phyloP scores from a whole-genome alignment of 805 yeast species.

The Yarrowia sp. region DNA sequence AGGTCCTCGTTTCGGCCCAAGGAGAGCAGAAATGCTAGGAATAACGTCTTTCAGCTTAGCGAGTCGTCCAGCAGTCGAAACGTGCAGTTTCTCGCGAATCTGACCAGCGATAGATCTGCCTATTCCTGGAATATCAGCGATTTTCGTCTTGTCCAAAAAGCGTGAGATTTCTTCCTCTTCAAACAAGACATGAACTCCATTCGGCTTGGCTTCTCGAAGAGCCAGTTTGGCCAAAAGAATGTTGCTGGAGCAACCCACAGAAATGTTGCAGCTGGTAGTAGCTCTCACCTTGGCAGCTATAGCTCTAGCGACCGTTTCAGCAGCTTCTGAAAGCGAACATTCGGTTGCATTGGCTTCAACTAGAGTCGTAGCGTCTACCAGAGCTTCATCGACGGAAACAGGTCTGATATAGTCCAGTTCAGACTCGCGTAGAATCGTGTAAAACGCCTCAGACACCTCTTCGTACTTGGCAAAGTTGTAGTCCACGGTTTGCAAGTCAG shows the following conservation, averaged over 20 bases:
- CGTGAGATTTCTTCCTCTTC: constrained; percentile 28
- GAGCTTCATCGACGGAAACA: constrained; percentile 87
- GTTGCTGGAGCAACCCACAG: constrained; percentile 74
- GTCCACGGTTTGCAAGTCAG: constrained; percentile 57
- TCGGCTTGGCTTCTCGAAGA: constrained; percentile 72
- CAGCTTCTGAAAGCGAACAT: constrained; percentile 28
- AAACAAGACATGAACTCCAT: constrained; percentile 50
- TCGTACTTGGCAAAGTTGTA: constrained; percentile 78
- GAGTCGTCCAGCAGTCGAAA: constrained; percentile 43
- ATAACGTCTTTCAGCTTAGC: constrained; percentile 35
- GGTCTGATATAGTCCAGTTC: constrained; percentile 56
- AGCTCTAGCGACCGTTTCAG: constrained; percentile 34
- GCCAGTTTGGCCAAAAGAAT: constrained; percentile 77
- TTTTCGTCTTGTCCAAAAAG: background rate
- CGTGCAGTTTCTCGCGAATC: constrained; percentile 40
- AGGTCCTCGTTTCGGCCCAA: constrained; percentile 70
- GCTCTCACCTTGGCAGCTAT: constrained; percentile 45
- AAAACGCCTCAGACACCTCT: constrained; percentile 58
- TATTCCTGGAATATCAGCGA: constrained; percentile 44
- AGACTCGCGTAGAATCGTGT: constrained; percentile 51
- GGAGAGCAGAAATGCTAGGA: constrained; percentile 41
- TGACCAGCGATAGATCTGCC: constrained; percentile 45
- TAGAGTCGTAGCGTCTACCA: constrained; percentile 57
- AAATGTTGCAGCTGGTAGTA: constrained; percentile 61
- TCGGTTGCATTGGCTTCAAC: constrained; percentile 21